A percentile compares a stretch with the other conserved stretches of the same genome.
Evolutionary conservation across 352 stramenopile genomes (phyloP).

Genomic region (Pseudoperonospora humuli): DNA sequence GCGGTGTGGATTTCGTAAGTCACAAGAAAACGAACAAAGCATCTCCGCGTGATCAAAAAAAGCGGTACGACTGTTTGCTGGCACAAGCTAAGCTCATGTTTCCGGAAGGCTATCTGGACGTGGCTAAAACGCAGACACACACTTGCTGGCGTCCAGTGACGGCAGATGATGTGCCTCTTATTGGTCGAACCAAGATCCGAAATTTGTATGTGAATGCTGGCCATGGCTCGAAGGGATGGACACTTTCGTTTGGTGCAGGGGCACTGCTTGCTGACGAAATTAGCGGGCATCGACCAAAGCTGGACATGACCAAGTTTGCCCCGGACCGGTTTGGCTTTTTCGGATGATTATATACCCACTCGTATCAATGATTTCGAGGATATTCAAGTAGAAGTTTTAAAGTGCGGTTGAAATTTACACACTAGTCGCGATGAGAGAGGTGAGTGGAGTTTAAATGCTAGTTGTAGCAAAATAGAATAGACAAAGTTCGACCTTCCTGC

Average conservation of each 20-base stretch:
- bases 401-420: too few species aligned
- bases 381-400: slow-evolving; percentile 9
- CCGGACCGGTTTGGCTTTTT: slow-evolving; percentile 75
- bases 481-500: too few species aligned
- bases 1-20: slow-evolving; percentile 69
- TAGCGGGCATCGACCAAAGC: slow-evolving; percentile 60
- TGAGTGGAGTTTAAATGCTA: too few species aligned
- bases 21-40: slow-evolving; percentile 44
- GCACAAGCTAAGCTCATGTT: slow-evolving; percentile 70
- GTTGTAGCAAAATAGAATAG: too few species aligned
- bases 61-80: slow-evolving; percentile 74
- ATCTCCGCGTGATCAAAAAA: slow-evolving; percentile 62
- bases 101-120: slow-evolving; percentile 73
- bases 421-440: too few species aligned
- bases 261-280: slow-evolving; percentile 77
- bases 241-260: slow-evolving; percentile 69
- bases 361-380: slow-evolving; percentile 13
- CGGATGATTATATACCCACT: slow-evolving; percentile 21
- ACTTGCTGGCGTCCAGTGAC: slow-evolving; percentile 80
- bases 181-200: slow-evolving; percentile 67
- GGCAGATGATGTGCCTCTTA: slow-evolving; percentile 74
- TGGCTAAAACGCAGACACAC: slow-evolving; percentile 67
- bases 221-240: slow-evolving; percentile 82
- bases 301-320: slow-evolving; percentile 79
- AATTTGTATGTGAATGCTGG: slow-evolving; percentile 84